Evolutionary conservation across 805 yeast species (phyloP), one percentile per base, ranked within the genome.

Genomic region (Metschnikowia proteae): DNA sequence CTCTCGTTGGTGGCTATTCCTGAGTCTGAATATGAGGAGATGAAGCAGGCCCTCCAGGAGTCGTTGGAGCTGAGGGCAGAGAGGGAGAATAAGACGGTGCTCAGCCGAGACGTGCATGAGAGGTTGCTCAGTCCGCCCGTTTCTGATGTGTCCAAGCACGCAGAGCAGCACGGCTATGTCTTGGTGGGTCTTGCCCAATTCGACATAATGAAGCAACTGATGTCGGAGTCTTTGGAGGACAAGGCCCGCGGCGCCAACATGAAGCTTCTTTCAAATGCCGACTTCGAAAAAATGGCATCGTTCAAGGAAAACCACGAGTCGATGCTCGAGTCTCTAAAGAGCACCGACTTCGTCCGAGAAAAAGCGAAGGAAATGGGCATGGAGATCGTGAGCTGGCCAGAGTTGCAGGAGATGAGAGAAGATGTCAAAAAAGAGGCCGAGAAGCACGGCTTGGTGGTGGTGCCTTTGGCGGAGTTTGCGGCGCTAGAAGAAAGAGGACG

Each of bases 381-480:
- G 38, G 52, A 43, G 17, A 39, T 53, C 5, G 41, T 57, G 13
- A 52, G 47, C n/a, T 30, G 29, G 11, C 51, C 38, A 0, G 58
- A 54, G 6, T 48, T 61, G 6, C 45, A 47, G 2, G 43, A 39
- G 3, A 46, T 64, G 37, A 49, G 47, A n/a, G 38, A 53, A 13
- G 28, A 49, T 23, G 32, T 60, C 3, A 50, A 51, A 10, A 58
- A 58, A 6, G 52, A 52, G 31, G 65, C 67, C 1, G 50, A 50
- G 3, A 52, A 51, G n/a, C 50, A 25, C 1, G 56, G 55, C 5
- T 44, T 53, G 46, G 52, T 50, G 28, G 51, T 53, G 5, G 32
- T 56, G 10, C 49, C 58, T 3, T 48, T 51, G 29, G 54, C 38
- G 3, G 59, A 55, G n/a, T 48, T 50, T 33, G 41, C 32, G n/a